Conservation (phyloP, 345 rosid genomes). For the Rhodamnia rubescens region DNA sequence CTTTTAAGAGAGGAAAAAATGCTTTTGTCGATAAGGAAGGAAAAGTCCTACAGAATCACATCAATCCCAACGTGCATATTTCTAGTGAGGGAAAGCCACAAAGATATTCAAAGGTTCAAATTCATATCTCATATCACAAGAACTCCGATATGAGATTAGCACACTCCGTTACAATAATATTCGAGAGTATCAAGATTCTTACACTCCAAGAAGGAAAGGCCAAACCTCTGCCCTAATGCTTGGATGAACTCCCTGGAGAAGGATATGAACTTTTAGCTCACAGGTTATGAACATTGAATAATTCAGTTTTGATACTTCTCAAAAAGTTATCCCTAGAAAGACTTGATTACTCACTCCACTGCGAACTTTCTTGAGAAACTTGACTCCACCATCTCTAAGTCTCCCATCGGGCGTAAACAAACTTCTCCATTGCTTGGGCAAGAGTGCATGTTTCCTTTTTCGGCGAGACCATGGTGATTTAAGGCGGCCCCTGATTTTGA, state of each 20-base stretch:
- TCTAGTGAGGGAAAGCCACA: neutral
- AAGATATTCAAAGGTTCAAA: neutral
- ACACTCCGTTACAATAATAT: neutral
- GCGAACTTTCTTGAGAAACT: slow-evolving; percentile 80
- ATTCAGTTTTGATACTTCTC: neutral
- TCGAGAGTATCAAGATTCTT: slow-evolving; percentile 16
- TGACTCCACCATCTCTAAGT: slow-evolving; percentile 63
- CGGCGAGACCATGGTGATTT: slow-evolving; percentile 91
- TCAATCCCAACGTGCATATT: neutral
- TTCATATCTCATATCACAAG: neutral
- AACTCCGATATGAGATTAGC: neutral
- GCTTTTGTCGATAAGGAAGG: neutral
- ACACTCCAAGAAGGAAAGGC: slow-evolving; percentile 99
- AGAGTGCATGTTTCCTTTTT: slow-evolving; percentile 62
- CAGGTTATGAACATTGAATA: neutral
- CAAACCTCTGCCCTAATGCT: slow-evolving; percentile 81
- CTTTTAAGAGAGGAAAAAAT: neutral
- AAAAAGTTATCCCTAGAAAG: neutral
- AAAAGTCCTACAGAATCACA: neutral
- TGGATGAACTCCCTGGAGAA: slow-evolving; percentile 83
- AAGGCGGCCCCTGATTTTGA: slow-evolving; percentile 38
- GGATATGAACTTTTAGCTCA: neutral
- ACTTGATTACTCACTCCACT: slow-evolving; percentile 57
- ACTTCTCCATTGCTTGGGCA: slow-evolving; percentile 64
- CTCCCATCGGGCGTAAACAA: slow-evolving; percentile 66